Percentiles rank a stretch among this genome's conserved stretches.
Conservation (phyloP, 176 grass and related monocot species). For the Oryza australiensis region DNA sequence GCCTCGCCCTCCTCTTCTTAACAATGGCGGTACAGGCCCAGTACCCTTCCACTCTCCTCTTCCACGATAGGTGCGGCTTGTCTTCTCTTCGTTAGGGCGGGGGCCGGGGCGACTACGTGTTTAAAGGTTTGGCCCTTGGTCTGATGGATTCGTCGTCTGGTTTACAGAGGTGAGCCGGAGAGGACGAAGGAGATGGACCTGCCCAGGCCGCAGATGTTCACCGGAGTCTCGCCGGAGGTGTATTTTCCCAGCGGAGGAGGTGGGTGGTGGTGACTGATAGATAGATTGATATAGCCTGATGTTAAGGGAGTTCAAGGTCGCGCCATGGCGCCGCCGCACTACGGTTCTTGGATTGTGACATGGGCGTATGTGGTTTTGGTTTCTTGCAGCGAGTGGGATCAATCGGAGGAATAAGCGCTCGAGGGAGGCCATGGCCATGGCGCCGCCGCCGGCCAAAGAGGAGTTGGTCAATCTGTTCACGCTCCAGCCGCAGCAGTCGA, state of each 20-base stretch:
- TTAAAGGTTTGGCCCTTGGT: slow-evolving; percentile 9
- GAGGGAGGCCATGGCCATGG: slow-evolving; percentile 40
- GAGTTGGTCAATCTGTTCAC: slow-evolving; percentile 40
- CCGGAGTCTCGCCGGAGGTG: slow-evolving; percentile 33
- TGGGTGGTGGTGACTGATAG: slow-evolving; percentile 18
- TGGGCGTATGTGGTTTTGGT: slow-evolving; percentile 28
- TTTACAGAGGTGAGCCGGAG: slow-evolving; percentile 61
- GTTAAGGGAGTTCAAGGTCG: not conserved
- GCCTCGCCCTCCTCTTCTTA: slow-evolving; percentile 6
- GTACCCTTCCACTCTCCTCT: slow-evolving; percentile 60
- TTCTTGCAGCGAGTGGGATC: slow-evolving; percentile 46
- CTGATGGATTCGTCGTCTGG: slow-evolving; percentile 37
- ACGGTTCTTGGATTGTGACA: slow-evolving; percentile 32
- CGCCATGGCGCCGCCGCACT: not conserved
- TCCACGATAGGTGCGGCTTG: slow-evolving; percentile 59
- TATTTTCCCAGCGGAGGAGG: slow-evolving; percentile 54
- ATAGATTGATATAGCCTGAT: not conserved
- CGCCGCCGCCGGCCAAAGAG: slow-evolving; percentile 36
- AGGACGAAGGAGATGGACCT: slow-evolving; percentile 56
- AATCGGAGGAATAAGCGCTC: slow-evolving; percentile 45
- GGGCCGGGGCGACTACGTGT: not conserved
- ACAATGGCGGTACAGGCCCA: slow-evolving; percentile 74
- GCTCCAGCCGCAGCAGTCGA: slow-evolving; percentile 44
- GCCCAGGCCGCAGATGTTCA: slow-evolving; percentile 28
- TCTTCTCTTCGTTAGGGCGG: not conserved